Percentiles rank a stretch among this genome's conserved stretches.
phyloP scores from a whole-genome alignment of 2,329 filamentous ascomycete species.

The Pseudopyrenochaeta lycopersici region DNA sequence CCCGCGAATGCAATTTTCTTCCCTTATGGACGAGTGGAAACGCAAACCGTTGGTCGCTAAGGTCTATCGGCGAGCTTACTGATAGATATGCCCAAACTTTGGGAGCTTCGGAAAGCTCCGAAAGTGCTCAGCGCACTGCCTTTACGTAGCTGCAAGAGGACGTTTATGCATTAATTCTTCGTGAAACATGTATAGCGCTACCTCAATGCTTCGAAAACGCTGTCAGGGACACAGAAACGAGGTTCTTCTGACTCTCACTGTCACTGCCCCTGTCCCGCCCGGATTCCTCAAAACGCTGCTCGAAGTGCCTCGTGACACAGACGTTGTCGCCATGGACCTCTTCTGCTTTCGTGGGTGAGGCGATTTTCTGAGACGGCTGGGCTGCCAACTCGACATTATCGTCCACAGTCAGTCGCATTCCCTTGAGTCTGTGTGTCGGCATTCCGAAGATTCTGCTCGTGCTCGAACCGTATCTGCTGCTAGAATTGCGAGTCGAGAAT shows the following conservation, averaged over 20 bases:
- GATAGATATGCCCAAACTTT: too few relatives aligned
- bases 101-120: too few relatives aligned
- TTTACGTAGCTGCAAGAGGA: too few relatives aligned
- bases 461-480: conserved; percentile 9
- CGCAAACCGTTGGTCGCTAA: too few relatives aligned
- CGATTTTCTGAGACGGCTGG: conserved; percentile 6
- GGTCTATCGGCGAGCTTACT: too few relatives aligned
- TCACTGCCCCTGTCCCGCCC: conserved; percentile 8
- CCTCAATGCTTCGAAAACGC: too few relatives aligned
- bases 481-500: conserved; percentile 22
- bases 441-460: conserved; percentile 9
- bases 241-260: conserved; percentile 20
- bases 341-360: conserved; percentile 11
- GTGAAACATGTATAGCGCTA: too few relatives aligned
- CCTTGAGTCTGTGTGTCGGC: conserved; percentile 7
- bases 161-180: too few relatives aligned
- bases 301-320: conserved; percentile 19
- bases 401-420: conserved; percentile 1
- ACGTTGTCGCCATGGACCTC: conserved; percentile 15
- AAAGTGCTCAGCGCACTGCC: too few relatives aligned
- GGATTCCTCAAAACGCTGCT: conserved; percentile 15
- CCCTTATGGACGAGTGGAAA: too few relatives aligned
- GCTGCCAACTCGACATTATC: conserved; percentile 22
- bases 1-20: too few relatives aligned
- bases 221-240: too few relatives aligned